These are phyloP conservation scores for Auricularia cornea DNA, from an alignment of 768 basidiomycete genomes.

Conservation along the genomic window DNA sequence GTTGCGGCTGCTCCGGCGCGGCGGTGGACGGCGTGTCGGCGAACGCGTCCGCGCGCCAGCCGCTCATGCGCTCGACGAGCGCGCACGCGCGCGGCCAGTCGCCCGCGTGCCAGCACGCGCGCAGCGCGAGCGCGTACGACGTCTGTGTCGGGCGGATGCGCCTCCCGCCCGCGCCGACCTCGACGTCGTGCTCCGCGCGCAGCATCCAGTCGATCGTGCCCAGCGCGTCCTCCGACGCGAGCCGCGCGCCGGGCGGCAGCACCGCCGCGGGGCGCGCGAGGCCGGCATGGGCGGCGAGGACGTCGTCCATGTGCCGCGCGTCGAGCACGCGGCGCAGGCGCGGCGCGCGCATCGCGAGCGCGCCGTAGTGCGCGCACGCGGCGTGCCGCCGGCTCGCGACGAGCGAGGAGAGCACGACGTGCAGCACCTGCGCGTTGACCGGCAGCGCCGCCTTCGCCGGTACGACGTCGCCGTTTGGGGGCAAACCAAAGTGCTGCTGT, in stretches of 20 bases:
- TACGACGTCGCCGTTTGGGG: conserved; percentile 32
- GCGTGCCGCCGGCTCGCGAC: conserved; percentile 43
- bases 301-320: conserved; percentile 45
- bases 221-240: conserved; percentile 39
- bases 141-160: conserved; percentile 35
- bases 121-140: conserved; percentile 55
- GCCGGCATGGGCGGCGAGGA: conserved; percentile 43
- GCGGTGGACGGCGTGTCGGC: background rate
- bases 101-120: conserved; percentile 50
- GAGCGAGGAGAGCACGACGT: conserved; percentile 36
- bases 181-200: conserved; percentile 30
- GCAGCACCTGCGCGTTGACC: conserved; percentile 42
- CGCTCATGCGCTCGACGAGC: conserved; percentile 66
- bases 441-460: conserved; percentile 31
- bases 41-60: conserved; percentile 28
- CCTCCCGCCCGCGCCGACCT: background rate
- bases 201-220: conserved; percentile 64
- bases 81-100: conserved; percentile 56
- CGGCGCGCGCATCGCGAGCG: conserved; percentile 46
- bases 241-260: conserved; percentile 17
- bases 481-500: conserved; percentile 56
- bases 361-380: conserved; percentile 47
- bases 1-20: conserved; percentile 21
- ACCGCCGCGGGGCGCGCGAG: conserved; percentile 32
- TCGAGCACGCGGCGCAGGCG: conserved; percentile 35